These are phyloP conservation scores for Globisporangium solare DNA, from an alignment of 352 stramenopile species.

Conservation along the genomic window DNA sequence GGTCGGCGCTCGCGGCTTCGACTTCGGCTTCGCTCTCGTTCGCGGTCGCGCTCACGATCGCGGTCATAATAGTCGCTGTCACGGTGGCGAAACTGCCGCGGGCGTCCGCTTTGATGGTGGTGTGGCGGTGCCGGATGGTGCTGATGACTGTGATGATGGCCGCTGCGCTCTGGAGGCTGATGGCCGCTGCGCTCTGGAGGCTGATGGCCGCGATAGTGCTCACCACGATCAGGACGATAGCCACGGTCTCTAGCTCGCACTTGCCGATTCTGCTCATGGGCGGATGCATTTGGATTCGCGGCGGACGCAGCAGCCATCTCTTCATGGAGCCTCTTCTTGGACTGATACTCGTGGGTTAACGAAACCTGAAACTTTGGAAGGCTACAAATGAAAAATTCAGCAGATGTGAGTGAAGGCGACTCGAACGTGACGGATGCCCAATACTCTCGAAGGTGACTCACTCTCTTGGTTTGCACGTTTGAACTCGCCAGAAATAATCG, in stretches of 20 bases:
- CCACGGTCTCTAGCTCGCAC: slow-evolving; percentile 10
- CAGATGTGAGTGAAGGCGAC: background rate
- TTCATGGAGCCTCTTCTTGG: slow-evolving; percentile 81
- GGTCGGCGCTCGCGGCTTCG: slow-evolving; percentile 13
- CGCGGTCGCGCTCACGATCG: slow-evolving; percentile 18
- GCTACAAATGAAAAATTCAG: slow-evolving; percentile 20
- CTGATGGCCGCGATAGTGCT: slow-evolving; percentile 17
- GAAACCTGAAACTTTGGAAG: slow-evolving; percentile 83
- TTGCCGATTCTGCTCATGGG: slow-evolving; percentile 16
- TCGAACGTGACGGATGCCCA: background rate
- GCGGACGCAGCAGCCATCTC: slow-evolving; percentile 55
- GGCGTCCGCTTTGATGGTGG: slow-evolving; percentile 8
- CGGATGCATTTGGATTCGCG: slow-evolving; percentile 12
- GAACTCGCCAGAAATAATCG: slow-evolving; percentile 94
- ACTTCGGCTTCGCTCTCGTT: slow-evolving; percentile 18
- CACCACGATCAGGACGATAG: slow-evolving; percentile 16
- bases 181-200: slow-evolving; percentile 9
- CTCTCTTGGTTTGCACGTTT: slow-evolving; percentile 81
- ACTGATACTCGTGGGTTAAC: slow-evolving; percentile 83
- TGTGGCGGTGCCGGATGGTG: slow-evolving; percentile 4
- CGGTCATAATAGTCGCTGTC: slow-evolving; percentile 24
- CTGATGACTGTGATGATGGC: background rate
- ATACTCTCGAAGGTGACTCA: slow-evolving; percentile 24
- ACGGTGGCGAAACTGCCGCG: slow-evolving; percentile 11
- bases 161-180: slow-evolving; percentile 4